Base-by-base conservation (phyloP, 1,284 basidiomycete species). In the Peniophora sp. region DNA sequence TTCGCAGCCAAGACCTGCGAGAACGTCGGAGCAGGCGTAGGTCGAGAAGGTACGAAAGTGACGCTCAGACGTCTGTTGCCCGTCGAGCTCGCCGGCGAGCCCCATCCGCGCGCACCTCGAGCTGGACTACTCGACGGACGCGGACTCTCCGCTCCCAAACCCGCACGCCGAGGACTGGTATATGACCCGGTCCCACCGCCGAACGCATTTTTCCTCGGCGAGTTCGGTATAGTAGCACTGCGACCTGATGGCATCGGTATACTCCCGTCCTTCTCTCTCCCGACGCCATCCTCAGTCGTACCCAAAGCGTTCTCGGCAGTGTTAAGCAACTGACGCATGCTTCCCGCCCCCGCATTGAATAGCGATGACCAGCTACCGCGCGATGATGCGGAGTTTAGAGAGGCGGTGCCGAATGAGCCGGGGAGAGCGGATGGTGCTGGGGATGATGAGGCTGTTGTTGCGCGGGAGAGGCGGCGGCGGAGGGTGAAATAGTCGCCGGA, bases 301-400 rank as follows among this genome's bases (percentile, higher is more conserved):
- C n/a, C n/a, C 38, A 41, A n/a, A 6, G 38, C 38, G 38, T n/a
- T 41, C 38, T 41, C n/a, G 8, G 38, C n/a, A n/a, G 5, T 75
- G 9, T 70, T 69, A 68, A 89, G 79, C 47, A 88, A 75, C 48
- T 85, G 82, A 20, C 82, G 73, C 64, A 88, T 71, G 41, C 71
- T 76, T 9, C 75, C 77, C 27, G 27, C 27, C 27, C 27, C 27
- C 1, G 82, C 66, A 51, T 79, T 83, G 61, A 88, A 85, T 3
- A 89, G 60, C 59, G 79, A 88, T 0, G 85, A 85, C 87, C 86
- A 88, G 0, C 87, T 86, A 2, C 79, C 83, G 45, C 79, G 73
- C 2, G 86, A 87, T 12, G 79, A 78, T 23, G 66, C 70, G 0
- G 83, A 81, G 17, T 72, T 68, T 1, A 73, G 58, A 0, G 63